Base-by-base conservation (phyloP, 495 filamentous ascomycete genomes). In the Pyrenopolyporus hunteri region DNA sequence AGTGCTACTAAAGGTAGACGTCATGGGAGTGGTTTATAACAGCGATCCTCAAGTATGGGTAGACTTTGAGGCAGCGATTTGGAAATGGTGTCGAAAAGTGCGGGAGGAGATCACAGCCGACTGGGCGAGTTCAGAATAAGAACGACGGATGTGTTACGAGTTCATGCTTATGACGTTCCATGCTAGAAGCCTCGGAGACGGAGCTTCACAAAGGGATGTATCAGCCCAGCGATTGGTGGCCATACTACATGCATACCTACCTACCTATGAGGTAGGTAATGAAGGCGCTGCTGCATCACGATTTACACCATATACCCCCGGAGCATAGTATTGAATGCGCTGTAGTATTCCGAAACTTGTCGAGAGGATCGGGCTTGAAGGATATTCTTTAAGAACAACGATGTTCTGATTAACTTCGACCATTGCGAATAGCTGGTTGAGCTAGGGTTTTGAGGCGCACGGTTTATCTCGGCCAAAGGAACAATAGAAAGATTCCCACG, bases 1-100 rank as follows among this genome's bases (percentile, higher is more conserved):
- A 75, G 83, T 91, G 14, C 84, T 90, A 57, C 79, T 97, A 49
- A 86, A 90, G 65, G 81, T 96, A 49, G 90, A 96, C 68, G 91
- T 92, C 19, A 87, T 92, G 78, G 90, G 86, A 8, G 87, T 98
- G 9, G 92, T 96, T 4, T 85, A 92, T 58, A 81, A 77, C 48
- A 82, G 79, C 44, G 81, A 83, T 48, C 77, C 78, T 11, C 77
- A 79, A 45, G 86, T 89, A 8, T 96, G 91, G 91, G 77, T 78
- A 54, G 82, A 87, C 32, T 93, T 97, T 64, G 92, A 97, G 63
- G 79, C 81, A 17, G 91, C 91, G 14, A 76, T 97, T 25, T 75
- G 90, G 68, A 76, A 85, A 61, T 97, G 93, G 93, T 89, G 88
- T 71, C 79, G 74, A 49, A 82, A 79, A 33, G 90, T 94, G 1